Evolutionary conservation across 352 stramenopile species (phyloP), one percentile per base, ranked within the genome.

Genomic region (Phytopythium boreale): DNA sequence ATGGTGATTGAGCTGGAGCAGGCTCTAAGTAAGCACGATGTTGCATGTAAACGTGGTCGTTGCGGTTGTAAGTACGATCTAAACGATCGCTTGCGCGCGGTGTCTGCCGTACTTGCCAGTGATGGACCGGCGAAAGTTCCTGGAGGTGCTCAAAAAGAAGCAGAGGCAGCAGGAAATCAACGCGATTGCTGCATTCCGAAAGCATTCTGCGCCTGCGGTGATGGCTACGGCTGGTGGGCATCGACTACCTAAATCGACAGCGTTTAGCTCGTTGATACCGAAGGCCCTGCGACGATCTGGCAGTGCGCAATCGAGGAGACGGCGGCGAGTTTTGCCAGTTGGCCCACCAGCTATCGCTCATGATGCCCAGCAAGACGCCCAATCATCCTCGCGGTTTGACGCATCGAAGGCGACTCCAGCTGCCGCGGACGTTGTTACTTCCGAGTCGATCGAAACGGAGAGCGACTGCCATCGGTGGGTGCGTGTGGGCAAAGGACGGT

Each of bases 1-100:
- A 80, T 90, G 62, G 20, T 76, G 2, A 62, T 77, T 12, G 47
- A 72, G 20, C 64, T 90, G 15, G 71, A 88, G 63, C 66, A 71
- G 11, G 71, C 79, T 27, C 61, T 90, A 15, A 63, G 79, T 86
- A 27, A 47, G 63, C 24, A 17, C 17, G 11, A 41, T 19, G 15
- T n/a, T 7, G 29, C 29, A 34, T 7, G 7, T 7, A 34, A 34
- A 34, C 29, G 29, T 34, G 12, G 12, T 34, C 22, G 26, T 26
- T 50, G 43, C 0, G n/a, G 46, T 10, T 60, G 14, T 43, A 10
- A n/a, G n/a, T 26, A 26, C 60, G 46, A 61, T n/a, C 59, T 20
- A 12, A 11, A 44, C 17, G 1, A 44, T 22, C 9, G 50, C 4
- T 34, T 3, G 7, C 29, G 29, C 29, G 29, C 29, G 3, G 26